A percentile compares a stretch with the other conserved stretches of the same genome.
Conservation (phyloP, 768 basidiomycete genomes). For the Pleurotus eryngii region DNA sequence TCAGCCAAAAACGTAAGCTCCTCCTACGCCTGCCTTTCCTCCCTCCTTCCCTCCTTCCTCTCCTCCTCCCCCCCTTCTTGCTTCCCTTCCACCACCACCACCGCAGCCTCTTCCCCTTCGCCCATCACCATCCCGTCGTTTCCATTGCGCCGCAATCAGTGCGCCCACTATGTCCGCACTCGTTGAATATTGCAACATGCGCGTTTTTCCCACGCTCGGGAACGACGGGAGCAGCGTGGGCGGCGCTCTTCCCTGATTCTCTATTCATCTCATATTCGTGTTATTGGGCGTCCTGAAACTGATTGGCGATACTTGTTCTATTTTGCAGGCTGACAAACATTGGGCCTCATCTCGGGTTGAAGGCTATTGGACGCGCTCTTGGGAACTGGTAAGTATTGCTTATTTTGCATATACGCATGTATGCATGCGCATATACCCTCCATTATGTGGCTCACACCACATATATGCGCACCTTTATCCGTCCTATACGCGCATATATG, state of each 20-base stretch:
- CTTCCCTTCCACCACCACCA: conserved; percentile 3
- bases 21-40: conserved; percentile 6
- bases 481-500: too few species aligned
- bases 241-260: background rate
- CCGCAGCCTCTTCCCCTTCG: background rate
- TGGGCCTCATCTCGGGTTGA: background rate
- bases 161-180: background rate
- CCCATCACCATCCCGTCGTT: background rate
- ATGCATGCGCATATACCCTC: background rate
- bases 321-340: background rate
- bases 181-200: background rate
- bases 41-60: conserved; percentile 4
- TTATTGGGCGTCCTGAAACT: background rate
- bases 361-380: background rate
- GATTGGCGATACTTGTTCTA: background rate
- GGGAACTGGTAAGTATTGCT: background rate
- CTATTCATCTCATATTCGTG: background rate
- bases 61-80: conserved; percentile 6
- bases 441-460: background rate
- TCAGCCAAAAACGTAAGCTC: conserved; percentile 7
- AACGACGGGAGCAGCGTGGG: background rate
- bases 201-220: background rate
- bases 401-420: background rate
- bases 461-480: background rate
- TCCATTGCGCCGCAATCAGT: too few species aligned